These are phyloP conservation scores for Globisporangium mamillatum DNA, from an alignment of 352 stramenopile genomes.

Conservation along the genomic window DNA sequence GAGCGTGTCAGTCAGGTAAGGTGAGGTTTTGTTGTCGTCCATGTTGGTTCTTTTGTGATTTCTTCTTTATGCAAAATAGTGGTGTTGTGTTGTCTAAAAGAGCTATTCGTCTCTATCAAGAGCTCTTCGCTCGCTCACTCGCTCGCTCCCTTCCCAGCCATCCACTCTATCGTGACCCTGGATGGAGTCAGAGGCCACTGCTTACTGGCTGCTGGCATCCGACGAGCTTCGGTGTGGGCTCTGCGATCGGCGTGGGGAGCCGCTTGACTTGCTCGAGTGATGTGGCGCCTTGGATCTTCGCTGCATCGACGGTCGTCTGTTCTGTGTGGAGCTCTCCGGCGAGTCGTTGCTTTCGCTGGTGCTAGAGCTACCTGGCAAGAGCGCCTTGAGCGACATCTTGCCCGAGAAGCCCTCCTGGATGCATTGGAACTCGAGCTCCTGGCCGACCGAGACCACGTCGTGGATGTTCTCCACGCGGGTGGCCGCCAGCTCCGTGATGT, in stretches of 20 bases:
- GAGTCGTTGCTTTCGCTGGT: background rate
- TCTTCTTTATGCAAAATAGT: conserved; percentile 8
- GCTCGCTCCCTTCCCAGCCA: background rate
- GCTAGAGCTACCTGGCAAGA: conserved; percentile 13
- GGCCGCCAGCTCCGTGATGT: conserved; percentile 92
- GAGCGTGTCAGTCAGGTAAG: background rate
- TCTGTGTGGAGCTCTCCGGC: conserved; percentile 6
- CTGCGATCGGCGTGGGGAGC: conserved; percentile 12
- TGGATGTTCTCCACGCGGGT: conserved; percentile 66
- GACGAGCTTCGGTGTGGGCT: conserved; percentile 13
- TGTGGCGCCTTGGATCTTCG: conserved; percentile 18
- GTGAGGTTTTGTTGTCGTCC: conserved; percentile 2
- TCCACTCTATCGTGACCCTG: background rate
- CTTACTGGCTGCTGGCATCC: conserved; percentile 5
- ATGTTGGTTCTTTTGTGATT: conserved; percentile 3
- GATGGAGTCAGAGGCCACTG: background rate
- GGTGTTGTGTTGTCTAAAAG: conserved; percentile 4
- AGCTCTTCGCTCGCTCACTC: background rate
- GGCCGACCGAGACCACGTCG: conserved; percentile 51
- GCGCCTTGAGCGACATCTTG: conserved; percentile 80
- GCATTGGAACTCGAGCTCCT: conserved; percentile 80
- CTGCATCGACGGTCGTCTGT: conserved; percentile 33
- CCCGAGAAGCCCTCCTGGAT: conserved; percentile 72
- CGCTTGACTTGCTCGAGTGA: conserved; percentile 6
- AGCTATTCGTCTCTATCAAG: background rate